Percentiles rank a stretch among this genome's conserved stretches.
Conservation (phyloP, 495 filamentous ascomycete species). For the Penicillium dipodomyicola region DNA sequence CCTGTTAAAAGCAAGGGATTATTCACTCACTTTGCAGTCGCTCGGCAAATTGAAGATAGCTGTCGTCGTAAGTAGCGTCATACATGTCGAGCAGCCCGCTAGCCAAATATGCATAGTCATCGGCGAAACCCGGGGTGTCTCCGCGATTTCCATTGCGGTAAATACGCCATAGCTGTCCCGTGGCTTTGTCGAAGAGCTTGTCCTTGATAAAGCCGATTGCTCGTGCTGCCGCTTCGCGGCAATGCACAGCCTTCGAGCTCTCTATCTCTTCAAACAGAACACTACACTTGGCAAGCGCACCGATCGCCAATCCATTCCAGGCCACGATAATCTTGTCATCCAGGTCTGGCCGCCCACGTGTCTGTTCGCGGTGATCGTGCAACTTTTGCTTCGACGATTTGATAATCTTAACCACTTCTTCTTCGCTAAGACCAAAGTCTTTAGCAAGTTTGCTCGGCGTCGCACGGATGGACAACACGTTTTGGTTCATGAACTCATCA, state of each 20-base stretch:
- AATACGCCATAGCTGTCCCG: constrained; percentile 67
- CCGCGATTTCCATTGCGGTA: constrained; percentile 68
- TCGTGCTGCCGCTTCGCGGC: constrained; percentile 60
- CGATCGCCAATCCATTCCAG: constrained; percentile 91
- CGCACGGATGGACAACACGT: constrained; percentile 56
- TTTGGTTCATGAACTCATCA: constrained; percentile 87
- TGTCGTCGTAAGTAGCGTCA: constrained; percentile 78
- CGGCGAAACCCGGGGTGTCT: constrained; percentile 76
- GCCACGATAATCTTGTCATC: constrained; percentile 89
- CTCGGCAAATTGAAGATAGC: constrained; percentile 79
- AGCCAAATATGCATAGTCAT: constrained; percentile 92
- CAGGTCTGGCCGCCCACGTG: constrained; percentile 73
- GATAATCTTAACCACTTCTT: constrained; percentile 72
- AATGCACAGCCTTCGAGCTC: constrained; percentile 54
- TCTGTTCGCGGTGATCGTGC: constrained; percentile 67
- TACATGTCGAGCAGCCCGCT: constrained; percentile 84
- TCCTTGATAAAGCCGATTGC: constrained; percentile 74
- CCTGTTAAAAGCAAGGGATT: not conserved
- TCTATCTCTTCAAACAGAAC: constrained; percentile 63
- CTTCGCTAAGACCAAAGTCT: constrained; percentile 72
- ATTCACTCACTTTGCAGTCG: constrained; percentile 65
- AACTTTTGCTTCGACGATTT: constrained; percentile 66
- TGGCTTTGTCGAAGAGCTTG: constrained; percentile 68
- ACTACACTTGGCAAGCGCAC: constrained; percentile 71
- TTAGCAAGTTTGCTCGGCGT: constrained; percentile 67